Conservation (phyloP, 2,329 filamentous ascomycete species). For the Lachnellula subtilissima region DNA sequence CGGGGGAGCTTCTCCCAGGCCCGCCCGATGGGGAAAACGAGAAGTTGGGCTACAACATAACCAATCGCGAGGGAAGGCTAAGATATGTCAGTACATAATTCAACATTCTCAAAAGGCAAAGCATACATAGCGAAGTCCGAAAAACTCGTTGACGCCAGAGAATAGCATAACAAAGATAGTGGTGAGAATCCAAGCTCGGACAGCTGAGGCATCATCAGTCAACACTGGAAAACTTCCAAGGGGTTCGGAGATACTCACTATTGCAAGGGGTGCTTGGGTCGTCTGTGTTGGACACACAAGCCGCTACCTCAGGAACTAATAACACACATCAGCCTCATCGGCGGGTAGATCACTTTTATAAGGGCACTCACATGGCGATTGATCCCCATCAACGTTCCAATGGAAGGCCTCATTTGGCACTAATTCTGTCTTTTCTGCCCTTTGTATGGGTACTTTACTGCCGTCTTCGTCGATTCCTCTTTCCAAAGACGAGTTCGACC, state of each 20-base stretch:
- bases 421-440: constrained; percentile 30
- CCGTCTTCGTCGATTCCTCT: not conserved
- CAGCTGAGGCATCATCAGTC: constrained; percentile 10
- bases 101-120: too few species aligned
- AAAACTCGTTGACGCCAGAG: constrained; percentile 15
- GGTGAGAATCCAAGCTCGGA: constrained; percentile 56
- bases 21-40: constrained; percentile 51
- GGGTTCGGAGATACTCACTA: constrained; percentile 4
- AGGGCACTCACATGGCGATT: constrained; percentile 32
- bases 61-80: constrained; percentile 13
- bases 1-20: constrained; percentile 44
- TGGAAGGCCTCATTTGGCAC: constrained; percentile 34
- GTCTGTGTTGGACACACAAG: constrained; percentile 33
- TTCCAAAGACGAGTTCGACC: not conserved
- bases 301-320: constrained; percentile 34
- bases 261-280: constrained; percentile 30
- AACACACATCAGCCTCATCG: constrained; percentile 2
- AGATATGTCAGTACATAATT: too few species aligned
- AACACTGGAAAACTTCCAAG: constrained; percentile 14
- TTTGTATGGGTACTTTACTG: constrained; percentile 21
- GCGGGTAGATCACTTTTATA: too few species aligned
- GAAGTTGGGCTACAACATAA: constrained; percentile 38
- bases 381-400: constrained; percentile 35
- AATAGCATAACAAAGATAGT: constrained; percentile 29
- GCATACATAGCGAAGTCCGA: constrained; percentile 11